These are phyloP conservation scores for Onygenales sp. DNA, from an alignment of 2,329 filamentous ascomycete species.

Conservation along the genomic window DNA sequence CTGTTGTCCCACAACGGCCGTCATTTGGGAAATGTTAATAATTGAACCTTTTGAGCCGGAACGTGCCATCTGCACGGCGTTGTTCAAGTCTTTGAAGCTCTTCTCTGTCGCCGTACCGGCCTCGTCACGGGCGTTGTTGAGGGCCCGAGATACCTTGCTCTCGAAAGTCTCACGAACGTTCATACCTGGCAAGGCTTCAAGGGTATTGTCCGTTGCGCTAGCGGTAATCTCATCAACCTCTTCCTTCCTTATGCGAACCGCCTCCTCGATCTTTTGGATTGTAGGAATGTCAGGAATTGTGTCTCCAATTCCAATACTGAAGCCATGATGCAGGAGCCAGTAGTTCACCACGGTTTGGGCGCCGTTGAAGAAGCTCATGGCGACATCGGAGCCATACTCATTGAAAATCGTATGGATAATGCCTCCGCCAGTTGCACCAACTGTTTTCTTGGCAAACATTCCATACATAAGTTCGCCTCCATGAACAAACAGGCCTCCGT, in stretches of 20 bases:
- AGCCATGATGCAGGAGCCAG: conserved; percentile 92
- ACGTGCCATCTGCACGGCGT: conserved; percentile 89
- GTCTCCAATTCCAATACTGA: conserved; percentile 97
- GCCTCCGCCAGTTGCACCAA: conserved; percentile 82
- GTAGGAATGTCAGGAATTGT: conserved; percentile 85
- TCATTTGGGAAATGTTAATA: conserved; percentile 99
- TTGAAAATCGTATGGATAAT: conserved; percentile 96
- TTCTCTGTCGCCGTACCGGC: conserved; percentile 88
- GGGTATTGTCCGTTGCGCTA: conserved; percentile 70
- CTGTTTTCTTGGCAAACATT: conserved; percentile 83
- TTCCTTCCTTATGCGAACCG: conserved; percentile 71
- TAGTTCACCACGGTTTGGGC: conserved; percentile 92
- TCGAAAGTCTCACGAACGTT: conserved; percentile 98
- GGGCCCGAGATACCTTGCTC: conserved; percentile 84
- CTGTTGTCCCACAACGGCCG: conserved; percentile 92
- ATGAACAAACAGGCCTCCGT: conserved; percentile 73
- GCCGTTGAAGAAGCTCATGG: conserved; percentile 93
- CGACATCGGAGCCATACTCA: conserved; percentile 73
- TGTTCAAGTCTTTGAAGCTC: conserved; percentile 91
- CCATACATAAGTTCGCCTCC: conserved; percentile 86
- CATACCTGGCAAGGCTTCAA: conserved; percentile 96
- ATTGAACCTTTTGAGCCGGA: conserved; percentile 98
- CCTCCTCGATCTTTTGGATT: conserved; percentile 72
- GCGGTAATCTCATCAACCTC: conserved; percentile 68
- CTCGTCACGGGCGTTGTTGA: conserved; percentile 93